Percentiles rank a stretch among this genome's conserved stretches.
These are phyloP conservation scores for Blastobotrys aristatus DNA, from an alignment of 1,139 yeast genomes.

Conservation along the genomic window DNA sequence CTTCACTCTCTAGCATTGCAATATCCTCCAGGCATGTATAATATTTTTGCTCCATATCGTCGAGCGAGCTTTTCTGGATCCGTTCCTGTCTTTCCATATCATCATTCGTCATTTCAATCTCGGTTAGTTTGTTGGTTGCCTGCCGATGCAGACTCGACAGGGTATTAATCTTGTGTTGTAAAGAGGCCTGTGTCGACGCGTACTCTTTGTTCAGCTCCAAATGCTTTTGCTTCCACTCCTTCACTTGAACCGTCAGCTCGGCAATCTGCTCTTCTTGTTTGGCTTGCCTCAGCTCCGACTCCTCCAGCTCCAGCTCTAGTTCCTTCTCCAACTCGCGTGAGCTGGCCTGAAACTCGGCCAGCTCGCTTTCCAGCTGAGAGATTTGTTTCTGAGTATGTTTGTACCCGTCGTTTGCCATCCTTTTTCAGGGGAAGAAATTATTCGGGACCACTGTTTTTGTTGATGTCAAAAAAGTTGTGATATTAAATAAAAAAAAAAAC, in stretches of 20 bases:
- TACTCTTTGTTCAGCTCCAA: conserved; percentile 28
- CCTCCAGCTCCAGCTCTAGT: conserved; percentile 35
- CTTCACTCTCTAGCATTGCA: conserved; percentile 35
- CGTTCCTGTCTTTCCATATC: conserved; percentile 37
- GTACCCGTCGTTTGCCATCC: conserved; percentile 16
- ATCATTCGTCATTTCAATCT: conserved; percentile 38
- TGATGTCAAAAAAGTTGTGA: neutral
- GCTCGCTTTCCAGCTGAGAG: conserved; percentile 35
- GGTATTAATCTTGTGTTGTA: conserved; percentile 28
- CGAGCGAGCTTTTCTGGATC: conserved; percentile 31
- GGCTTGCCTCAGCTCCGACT: conserved; percentile 29
- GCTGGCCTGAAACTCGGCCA: conserved; percentile 35
- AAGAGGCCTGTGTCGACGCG: conserved; percentile 27
- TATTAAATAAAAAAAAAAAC: no score
- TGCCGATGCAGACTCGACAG: conserved; percentile 28
- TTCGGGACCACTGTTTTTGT: no score
- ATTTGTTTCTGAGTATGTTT: conserved; percentile 30
- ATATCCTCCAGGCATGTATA: conserved; percentile 32
- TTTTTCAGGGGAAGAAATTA: neutral
- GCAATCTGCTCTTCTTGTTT: conserved; percentile 25
- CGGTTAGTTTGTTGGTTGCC: conserved; percentile 32
- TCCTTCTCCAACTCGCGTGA: conserved; percentile 36
- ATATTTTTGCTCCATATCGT: conserved; percentile 32
- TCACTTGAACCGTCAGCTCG: conserved; percentile 24
- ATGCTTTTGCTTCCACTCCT: conserved; percentile 28